phyloP scores from a whole-genome alignment of 495 filamentous ascomycete genomes.

The Tuber umbilicatum region DNA sequence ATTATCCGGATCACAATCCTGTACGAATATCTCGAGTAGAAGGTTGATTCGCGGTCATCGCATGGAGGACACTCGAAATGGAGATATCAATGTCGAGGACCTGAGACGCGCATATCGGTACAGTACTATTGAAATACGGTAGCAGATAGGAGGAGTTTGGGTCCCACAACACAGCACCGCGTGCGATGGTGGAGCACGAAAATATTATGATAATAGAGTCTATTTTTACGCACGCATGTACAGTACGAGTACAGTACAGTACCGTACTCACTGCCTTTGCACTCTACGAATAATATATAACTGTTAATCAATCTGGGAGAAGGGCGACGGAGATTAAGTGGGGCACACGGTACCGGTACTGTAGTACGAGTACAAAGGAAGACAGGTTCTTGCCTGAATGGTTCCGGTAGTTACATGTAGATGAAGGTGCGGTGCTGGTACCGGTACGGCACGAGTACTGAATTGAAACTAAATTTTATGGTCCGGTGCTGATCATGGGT shows the following conservation, averaged over 20 bases:
- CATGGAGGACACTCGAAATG: neutral
- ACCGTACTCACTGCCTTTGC: neutral
- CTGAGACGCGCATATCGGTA: neutral
- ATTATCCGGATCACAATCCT: neutral
- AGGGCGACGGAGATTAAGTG: neutral
- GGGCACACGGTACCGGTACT: neutral
- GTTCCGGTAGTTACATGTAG: neutral
- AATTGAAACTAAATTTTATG: neutral
- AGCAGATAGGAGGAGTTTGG: neutral
- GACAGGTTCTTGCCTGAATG: neutral
- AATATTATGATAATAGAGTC: neutral
- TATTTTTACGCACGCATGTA: neutral
- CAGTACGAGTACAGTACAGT: too few species aligned
- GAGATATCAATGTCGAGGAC: neutral
- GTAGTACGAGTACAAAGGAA: neutral
- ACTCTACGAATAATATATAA: neutral
- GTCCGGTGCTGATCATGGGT: neutral
- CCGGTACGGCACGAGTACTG: neutral
- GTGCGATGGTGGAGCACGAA: neutral
- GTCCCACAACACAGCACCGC: neutral
- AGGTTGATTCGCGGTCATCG: neutral
- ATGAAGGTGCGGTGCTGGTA: neutral
- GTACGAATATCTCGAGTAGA: neutral
- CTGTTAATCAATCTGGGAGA: neutral
- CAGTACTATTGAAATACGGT: too few species aligned